These are phyloP conservation scores for Podaxis pistillaris DNA, from an alignment of 768 basidiomycete species.

Conservation along the genomic window DNA sequence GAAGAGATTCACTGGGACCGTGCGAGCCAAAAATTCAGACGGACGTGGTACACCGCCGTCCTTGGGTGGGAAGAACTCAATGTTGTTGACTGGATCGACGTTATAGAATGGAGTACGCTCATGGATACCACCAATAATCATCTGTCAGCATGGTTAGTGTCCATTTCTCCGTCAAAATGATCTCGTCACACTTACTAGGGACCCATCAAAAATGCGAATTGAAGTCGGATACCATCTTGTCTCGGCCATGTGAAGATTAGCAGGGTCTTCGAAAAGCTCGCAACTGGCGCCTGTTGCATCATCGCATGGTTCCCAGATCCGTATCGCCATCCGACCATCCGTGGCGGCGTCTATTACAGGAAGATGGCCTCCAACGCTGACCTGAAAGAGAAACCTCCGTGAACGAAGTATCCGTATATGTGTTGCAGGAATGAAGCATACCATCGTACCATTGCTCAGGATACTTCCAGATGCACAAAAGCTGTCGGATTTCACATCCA, in stretches of 20 bases:
- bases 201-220: conserved; percentile 31
- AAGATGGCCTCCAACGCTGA: conserved; percentile 30
- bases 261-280: conserved; percentile 34
- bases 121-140: conserved; percentile 28
- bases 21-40: conserved; percentile 25
- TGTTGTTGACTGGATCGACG: conserved; percentile 48
- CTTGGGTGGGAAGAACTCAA: conserved; percentile 40
- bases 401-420: neutral
- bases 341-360: conserved; percentile 25
- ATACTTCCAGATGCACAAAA: conserved; percentile 43
- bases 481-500: conserved; percentile 34
- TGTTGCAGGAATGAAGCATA: conserved; percentile 18
- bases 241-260: conserved; percentile 31
- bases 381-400: conserved; percentile 14
- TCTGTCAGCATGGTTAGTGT: conserved; percentile 14
- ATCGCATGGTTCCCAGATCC: conserved; percentile 37
- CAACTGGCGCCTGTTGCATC: conserved; percentile 28
- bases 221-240: conserved; percentile 43
- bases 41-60: conserved; percentile 32
- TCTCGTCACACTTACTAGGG: conserved; percentile 23
- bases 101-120: conserved; percentile 56
- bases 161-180: neutral
- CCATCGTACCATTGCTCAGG: conserved; percentile 39
- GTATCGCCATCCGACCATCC: conserved; percentile 35
- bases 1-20: conserved; percentile 26